A percentile compares a stretch with the other conserved stretches of the same genome.
These are phyloP conservation scores for Aegle marmelos DNA, from an alignment of 345 rosid species.

Conservation along the genomic window DNA sequence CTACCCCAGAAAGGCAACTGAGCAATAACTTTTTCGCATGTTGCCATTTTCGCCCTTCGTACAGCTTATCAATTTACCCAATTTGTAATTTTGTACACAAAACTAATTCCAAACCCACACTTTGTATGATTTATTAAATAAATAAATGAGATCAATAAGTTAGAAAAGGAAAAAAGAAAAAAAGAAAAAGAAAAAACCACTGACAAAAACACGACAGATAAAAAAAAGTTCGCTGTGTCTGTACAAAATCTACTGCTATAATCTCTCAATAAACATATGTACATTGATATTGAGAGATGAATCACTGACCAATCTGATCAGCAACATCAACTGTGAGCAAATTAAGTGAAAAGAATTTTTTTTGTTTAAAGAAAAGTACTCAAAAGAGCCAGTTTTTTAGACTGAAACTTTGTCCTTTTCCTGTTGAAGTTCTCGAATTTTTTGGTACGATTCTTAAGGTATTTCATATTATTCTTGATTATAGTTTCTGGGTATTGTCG, in stretches of 20 bases:
- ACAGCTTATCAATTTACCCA: background rate
- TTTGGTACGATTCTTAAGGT: slow-evolving; percentile 27
- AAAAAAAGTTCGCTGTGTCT: background rate
- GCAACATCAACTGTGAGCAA: background rate
- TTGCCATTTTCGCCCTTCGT: background rate
- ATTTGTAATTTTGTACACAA: background rate
- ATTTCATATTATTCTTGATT: slow-evolving; percentile 15
- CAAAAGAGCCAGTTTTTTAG: background rate
- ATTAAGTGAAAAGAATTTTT: background rate
- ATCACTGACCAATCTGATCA: slow-evolving; percentile 1
- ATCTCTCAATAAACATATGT: background rate
- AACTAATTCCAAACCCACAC: background rate
- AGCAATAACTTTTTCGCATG: background rate
- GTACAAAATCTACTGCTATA: background rate
- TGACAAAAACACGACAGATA: background rate
- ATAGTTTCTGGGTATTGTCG: slow-evolving; percentile 22
- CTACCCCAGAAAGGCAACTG: background rate
- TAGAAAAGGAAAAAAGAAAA: background rate
- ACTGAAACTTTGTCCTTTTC: background rate
- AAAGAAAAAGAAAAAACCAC: background rate
- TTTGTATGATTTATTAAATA: background rate
- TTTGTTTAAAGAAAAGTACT: background rate
- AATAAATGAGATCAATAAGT: background rate
- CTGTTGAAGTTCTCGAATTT: slow-evolving; percentile 2
- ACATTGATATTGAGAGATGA: background rate